Percentiles rank a stretch among this genome's conserved stretches.
Evolutionary conservation across 1,139 yeast species (phyloP).

Genomic region (Scheffersomyces parashehatae): DNA sequence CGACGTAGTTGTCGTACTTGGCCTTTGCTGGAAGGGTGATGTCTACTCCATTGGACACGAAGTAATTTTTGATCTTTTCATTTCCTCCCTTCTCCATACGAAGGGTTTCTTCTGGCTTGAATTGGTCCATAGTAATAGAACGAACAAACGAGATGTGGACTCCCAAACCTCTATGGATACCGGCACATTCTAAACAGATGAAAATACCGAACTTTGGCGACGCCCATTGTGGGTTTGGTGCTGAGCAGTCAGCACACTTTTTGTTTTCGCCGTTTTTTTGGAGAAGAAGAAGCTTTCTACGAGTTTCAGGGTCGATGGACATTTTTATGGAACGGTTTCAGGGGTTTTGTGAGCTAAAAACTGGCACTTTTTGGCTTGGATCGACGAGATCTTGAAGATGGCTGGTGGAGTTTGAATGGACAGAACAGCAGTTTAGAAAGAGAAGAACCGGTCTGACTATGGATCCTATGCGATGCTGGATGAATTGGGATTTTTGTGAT

Average conservation of each 20-base stretch:
- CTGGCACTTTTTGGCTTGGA: too few species aligned
- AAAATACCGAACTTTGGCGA: constrained; percentile 96
- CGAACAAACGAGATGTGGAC: constrained; percentile 96
- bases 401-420: too few species aligned
- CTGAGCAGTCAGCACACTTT: constrained; percentile 90
- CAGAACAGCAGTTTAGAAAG: too few species aligned
- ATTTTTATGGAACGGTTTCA: constrained; percentile 13
- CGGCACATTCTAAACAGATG: constrained; percentile 97
- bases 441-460: too few species aligned
- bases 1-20: constrained; percentile 85
- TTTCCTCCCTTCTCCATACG: constrained; percentile 97
- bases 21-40: constrained; percentile 60
- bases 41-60: constrained; percentile 74
- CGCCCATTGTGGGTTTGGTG: constrained; percentile 99
- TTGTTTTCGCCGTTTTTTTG: constrained; percentile 84
- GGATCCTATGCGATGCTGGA: too few species aligned
- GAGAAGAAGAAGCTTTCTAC: constrained; percentile 74
- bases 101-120: constrained; percentile 84
- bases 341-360: too few species aligned
- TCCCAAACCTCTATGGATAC: constrained; percentile 93
- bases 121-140: constrained; percentile 96
- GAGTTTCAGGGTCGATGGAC: constrained; percentile 90
- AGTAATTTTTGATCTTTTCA: constrained; percentile 67
- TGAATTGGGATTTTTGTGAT: too few species aligned
- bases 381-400: too few species aligned